These are phyloP conservation scores for Furcasterigmium furcatum DNA, from an alignment of 2,329 filamentous ascomycete genomes.

Conservation along the genomic window DNA sequence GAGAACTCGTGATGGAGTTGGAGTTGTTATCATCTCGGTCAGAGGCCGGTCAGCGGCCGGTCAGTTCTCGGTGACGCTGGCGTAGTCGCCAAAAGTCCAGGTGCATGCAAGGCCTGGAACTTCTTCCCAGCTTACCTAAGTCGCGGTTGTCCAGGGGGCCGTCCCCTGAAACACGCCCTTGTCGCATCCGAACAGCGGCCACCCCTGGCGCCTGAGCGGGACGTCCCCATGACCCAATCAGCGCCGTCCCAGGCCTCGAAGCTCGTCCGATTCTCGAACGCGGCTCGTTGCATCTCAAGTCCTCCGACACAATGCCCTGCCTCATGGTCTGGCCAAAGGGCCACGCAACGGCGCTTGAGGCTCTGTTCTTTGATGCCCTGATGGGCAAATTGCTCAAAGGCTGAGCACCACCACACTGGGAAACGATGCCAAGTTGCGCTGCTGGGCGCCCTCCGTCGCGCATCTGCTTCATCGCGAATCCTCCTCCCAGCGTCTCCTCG, in stretches of 20 bases:
- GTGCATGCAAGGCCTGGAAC: too few relatives aligned
- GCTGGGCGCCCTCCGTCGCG: slow-evolving; percentile 5
- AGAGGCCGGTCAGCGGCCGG: too few relatives aligned
- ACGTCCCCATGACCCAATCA: slow-evolving; percentile 4
- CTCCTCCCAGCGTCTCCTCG: not conserved
- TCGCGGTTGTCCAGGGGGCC: not conserved
- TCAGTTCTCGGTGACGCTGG: too few relatives aligned
- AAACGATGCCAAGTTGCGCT: not conserved
- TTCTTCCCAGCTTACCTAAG: not conserved
- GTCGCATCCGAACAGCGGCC: not conserved
- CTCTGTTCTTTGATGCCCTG: not conserved
- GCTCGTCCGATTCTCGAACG: slow-evolving; percentile 22
- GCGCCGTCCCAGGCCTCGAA: not conserved
- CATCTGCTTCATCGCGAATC: slow-evolving; percentile 5
- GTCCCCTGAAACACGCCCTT: slow-evolving; percentile 2
- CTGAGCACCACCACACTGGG: too few relatives aligned
- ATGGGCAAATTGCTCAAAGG: too few relatives aligned
- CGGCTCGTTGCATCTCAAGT: slow-evolving; percentile 30
- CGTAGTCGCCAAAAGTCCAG: too few relatives aligned
- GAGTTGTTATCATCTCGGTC: too few relatives aligned
- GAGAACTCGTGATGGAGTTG: too few relatives aligned
- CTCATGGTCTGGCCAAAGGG: not conserved
- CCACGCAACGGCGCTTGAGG: not conserved
- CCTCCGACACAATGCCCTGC: slow-evolving; percentile 31
- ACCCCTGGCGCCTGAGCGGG: slow-evolving; percentile 1